Percentiles rank a stretch among this genome's conserved stretches.
phyloP scores from a whole-genome alignment of 495 filamentous ascomycete genomes.

The Neurospora intermedia region DNA sequence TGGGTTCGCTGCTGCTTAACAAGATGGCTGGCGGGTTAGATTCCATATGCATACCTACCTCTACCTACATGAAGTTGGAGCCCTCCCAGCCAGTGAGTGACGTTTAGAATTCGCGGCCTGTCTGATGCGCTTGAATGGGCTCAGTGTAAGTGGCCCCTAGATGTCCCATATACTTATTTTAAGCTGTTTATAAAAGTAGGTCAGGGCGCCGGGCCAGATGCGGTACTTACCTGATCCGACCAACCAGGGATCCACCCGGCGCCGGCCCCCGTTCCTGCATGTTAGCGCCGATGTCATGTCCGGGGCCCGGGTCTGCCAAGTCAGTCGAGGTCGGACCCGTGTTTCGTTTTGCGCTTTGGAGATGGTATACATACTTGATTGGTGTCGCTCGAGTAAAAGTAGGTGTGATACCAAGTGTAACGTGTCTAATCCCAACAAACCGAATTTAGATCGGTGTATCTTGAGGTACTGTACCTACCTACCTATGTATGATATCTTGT shows the following conservation, averaged over 20 bases:
- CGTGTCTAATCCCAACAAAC: not conserved
- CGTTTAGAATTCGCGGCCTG: fast-evolving
- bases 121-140: not conserved
- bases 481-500: too few species aligned
- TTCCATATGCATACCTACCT: too few species aligned
- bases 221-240: not conserved
- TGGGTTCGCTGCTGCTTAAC: not conserved
- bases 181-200: not conserved
- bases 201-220: not conserved
- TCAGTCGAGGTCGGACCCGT: not conserved
- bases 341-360: not conserved
- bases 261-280: not conserved
- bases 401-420: not conserved
- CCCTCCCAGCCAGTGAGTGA: too few species aligned
- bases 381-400: not conserved
- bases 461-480: not conserved
- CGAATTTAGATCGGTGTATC: not conserved
- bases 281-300: not conserved
- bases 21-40: too few species aligned
- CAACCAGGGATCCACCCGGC: not conserved
- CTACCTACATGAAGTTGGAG: too few species aligned
- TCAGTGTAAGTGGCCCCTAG: not conserved
- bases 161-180: not conserved
- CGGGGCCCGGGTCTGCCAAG: not conserved
- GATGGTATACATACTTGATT: not conserved